A percentile compares a stretch with the other conserved stretches of the same genome.
Evolutionary conservation across 495 filamentous ascomycete genomes (phyloP).

Genomic region (Neurospora sp.): DNA sequence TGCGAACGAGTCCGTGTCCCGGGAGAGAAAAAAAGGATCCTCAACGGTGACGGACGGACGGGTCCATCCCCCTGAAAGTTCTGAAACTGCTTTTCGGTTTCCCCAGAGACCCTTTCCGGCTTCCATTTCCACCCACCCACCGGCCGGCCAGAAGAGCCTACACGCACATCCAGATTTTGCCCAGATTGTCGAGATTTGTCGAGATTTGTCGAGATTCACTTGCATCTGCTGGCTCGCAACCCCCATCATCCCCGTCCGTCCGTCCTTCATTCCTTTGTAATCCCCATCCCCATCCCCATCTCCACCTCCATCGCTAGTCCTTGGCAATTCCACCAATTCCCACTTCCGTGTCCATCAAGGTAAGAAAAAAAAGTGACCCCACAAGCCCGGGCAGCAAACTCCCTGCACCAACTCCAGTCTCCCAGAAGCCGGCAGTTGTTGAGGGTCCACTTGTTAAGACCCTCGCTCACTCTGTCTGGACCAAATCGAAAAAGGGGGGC

Average conservation of each 20-base stretch:
- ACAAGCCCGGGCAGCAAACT: background rate
- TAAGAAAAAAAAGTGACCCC: background rate
- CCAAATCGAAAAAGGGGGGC: background rate
- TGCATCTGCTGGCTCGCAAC: background rate
- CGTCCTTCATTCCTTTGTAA: background rate
- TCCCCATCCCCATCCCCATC: background rate
- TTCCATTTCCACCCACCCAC: background rate
- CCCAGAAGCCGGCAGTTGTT: background rate
- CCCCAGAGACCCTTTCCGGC: background rate
- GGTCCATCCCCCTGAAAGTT: background rate
- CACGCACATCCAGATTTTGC: background rate
- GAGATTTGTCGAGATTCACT: background rate
- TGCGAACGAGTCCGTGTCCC: background rate
- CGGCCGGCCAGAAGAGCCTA: background rate
- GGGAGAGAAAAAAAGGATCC: background rate
- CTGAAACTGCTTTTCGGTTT: background rate
- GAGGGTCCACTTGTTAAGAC: background rate
- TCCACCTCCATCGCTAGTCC: background rate
- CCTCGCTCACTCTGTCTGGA: background rate
- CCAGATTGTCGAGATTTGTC: background rate
- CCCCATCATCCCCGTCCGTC: background rate
- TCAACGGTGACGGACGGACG: background rate
- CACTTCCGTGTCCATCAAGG: background rate
- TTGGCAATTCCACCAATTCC: background rate
- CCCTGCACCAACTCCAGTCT: background rate